Base-by-base conservation (phyloP, 2,329 filamentous ascomycete species). In the Sarocladium oryzae region DNA sequence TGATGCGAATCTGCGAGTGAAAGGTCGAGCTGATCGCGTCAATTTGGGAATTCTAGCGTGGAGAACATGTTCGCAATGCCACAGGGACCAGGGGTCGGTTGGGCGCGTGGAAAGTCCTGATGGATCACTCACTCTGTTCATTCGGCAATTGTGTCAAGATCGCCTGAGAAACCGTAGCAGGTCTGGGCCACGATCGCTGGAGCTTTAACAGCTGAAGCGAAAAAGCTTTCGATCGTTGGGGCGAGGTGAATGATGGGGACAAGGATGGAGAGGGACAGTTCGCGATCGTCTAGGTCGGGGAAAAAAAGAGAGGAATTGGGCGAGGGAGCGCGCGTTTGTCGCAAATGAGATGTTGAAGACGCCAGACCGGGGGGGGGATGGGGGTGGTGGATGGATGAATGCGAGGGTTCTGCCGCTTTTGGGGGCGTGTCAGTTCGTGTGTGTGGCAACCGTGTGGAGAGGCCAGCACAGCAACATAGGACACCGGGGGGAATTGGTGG, bases 341-440 rank as follows among this genome's bases (percentile, higher is more conserved):
- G 46, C 46, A 49, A 49, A 49, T 49, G 46, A 49, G 46, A 37
- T 37, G 46, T 37, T 49, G 46, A 36, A 49, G 46, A 49, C 26
- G 33, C 46, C 33, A 49, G 43, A 48, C 46, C 33, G 20, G 33
- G 32, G 46, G 46, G 16, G 33, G 46, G 46, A 37, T 28, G 43
- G 28, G 21, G 20, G 20, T 8, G 35, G 6, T 37, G 35, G 35
- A 41, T 41, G 37, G 28, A 30, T 30, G 28, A 30, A 21, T 32
- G 40, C 11, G 28, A 45, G 23, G 40, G 43, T 48, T 48, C 43
- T n/a, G 20, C 18, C 8, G 28, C 20, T 15, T 26, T 32, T 21
- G 11, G 28, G 43, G 43, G 24, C 16, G 43, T 33, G 43, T 48
- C 21, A 6, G 43, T n/a, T n/a, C n/a, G n/a, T n/a, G n/a, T n/a